Conservation (phyloP, 2,329 filamentous ascomycete genomes). For the Ceratocystis alfenasii region DNA sequence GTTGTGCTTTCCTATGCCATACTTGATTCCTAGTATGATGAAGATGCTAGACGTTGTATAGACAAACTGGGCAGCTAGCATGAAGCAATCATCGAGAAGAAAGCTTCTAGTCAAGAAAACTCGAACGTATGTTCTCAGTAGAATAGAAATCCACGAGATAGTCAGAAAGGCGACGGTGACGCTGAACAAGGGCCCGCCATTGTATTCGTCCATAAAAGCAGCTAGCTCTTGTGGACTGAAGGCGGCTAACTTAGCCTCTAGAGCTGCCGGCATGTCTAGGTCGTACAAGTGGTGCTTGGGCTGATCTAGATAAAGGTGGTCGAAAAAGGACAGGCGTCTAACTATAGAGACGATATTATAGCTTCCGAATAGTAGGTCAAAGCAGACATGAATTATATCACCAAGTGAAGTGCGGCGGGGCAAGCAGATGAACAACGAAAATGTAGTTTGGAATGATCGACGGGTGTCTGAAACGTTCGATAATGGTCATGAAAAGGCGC, state of each 20-base stretch:
- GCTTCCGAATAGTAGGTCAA: background rate
- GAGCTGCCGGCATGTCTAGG: background rate
- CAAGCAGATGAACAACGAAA: background rate
- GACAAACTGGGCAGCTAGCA: slow-evolving; percentile 36
- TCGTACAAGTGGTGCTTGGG: background rate
- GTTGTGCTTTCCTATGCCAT: slow-evolving; percentile 39
- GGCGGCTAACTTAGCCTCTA: slow-evolving; percentile 1
- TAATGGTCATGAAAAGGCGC: background rate
- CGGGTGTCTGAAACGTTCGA: background rate
- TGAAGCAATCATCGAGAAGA: slow-evolving; percentile 43
- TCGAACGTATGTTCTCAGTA: slow-evolving; percentile 36
- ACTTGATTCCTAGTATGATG: slow-evolving; percentile 33
- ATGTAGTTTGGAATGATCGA: background rate
- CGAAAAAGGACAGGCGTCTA: background rate
- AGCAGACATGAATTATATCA: background rate
- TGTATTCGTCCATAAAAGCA: slow-evolving; percentile 32
- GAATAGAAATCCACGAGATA: slow-evolving; percentile 35
- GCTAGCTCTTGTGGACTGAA: slow-evolving; percentile 4
- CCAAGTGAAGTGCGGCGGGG: background rate
- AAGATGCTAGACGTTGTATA: slow-evolving; percentile 40
- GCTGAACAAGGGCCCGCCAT: slow-evolving; percentile 31
- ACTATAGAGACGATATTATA: background rate
- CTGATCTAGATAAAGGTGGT: background rate
- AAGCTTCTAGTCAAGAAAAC: slow-evolving; percentile 35
- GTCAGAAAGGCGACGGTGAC: slow-evolving; percentile 31